phyloP scores from a whole-genome alignment of 208 protist species.

The Angomonas deanei region DNA sequence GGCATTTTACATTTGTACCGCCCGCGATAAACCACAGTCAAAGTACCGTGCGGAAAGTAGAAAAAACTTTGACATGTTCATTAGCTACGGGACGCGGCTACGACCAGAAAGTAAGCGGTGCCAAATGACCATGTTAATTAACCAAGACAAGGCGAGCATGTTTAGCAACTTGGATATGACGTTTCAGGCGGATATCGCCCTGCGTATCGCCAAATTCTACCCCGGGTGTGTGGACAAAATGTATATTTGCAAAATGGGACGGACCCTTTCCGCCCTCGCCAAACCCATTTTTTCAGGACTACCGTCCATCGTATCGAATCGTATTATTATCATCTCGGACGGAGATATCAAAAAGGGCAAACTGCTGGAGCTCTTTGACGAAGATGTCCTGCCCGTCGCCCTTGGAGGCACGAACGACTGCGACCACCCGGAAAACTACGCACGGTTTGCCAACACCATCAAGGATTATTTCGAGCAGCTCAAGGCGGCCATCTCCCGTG shows the following conservation, averaged over 20 bases:
- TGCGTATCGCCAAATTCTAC: conserved; percentile 76
- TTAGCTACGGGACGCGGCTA: conserved; percentile 67
- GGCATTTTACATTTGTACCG: conserved; percentile 51
- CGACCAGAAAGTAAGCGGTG: conserved; percentile 49
- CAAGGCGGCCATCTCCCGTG: conserved; percentile 32
- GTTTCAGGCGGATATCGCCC: conserved; percentile 65
- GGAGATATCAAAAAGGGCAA: conserved; percentile 44
- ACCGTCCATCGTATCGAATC: conserved; percentile 55
- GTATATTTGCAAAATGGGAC: conserved; percentile 77
- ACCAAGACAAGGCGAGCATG: conserved; percentile 68
- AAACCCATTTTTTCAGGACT: conserved; percentile 70
- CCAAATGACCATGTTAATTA: conserved; percentile 68
- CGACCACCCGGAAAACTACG: conserved; percentile 45
- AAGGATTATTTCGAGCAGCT: conserved; percentile 44
- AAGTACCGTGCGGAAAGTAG: conserved; percentile 36
- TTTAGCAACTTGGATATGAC: conserved; percentile 70
- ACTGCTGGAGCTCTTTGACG: conserved; percentile 56
- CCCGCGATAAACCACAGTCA: conserved; percentile 38
- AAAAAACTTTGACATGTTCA: conserved; percentile 67
- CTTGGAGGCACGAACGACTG: conserved; percentile 70
- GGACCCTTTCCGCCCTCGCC: conserved; percentile 34
- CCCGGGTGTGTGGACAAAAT: conserved; percentile 68
- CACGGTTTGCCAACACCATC: conserved; percentile 30
- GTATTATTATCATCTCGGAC: conserved; percentile 61
- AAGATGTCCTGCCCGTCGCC: conserved; percentile 40